Evolutionary conservation across 148 eudicot genomes (phyloP).

Genomic region (Mesembryanthemum crystallinum): DNA sequence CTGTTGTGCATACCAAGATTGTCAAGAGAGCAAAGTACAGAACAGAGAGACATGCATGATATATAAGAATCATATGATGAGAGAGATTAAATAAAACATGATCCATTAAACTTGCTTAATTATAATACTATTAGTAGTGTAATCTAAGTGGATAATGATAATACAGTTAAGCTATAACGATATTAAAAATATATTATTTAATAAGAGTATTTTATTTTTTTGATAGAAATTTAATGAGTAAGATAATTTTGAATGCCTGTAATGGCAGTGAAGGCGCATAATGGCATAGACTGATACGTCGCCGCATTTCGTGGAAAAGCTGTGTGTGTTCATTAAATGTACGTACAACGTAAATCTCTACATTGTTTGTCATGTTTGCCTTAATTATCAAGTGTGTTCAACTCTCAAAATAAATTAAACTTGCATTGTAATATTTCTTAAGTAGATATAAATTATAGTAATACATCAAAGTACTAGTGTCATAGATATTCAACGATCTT

Average conservation of each 20-base stretch:
- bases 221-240: too few relatives aligned
- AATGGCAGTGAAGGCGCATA: background rate
- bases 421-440: too few relatives aligned
- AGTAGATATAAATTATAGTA: too few relatives aligned
- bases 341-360: slow-evolving; percentile 18
- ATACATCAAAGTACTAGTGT: too few relatives aligned
- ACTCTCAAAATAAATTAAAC: too few relatives aligned
- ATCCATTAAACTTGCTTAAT: background rate
- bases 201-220: too few relatives aligned
- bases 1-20: slow-evolving; percentile 13
- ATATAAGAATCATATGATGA: too few relatives aligned
- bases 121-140: background rate
- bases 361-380: slow-evolving; percentile 16
- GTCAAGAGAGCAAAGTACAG: slow-evolving; percentile 17
- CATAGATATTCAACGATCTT: too few relatives aligned
- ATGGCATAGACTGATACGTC: slow-evolving; percentile 12
- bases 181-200: too few relatives aligned
- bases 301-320: slow-evolving; percentile 26
- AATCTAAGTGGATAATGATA: slow-evolving; percentile 13
- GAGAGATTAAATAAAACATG: background rate
- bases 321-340: slow-evolving; percentile 25
- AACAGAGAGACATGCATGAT: too few relatives aligned
- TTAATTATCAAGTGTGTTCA: too few relatives aligned
- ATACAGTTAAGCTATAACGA: background rate
- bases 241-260: background rate